Evolutionary conservation across 1,139 yeast genomes (phyloP), one percentile per base, ranked within the genome.

Genomic region (Trichomonascaceae sp.): DNA sequence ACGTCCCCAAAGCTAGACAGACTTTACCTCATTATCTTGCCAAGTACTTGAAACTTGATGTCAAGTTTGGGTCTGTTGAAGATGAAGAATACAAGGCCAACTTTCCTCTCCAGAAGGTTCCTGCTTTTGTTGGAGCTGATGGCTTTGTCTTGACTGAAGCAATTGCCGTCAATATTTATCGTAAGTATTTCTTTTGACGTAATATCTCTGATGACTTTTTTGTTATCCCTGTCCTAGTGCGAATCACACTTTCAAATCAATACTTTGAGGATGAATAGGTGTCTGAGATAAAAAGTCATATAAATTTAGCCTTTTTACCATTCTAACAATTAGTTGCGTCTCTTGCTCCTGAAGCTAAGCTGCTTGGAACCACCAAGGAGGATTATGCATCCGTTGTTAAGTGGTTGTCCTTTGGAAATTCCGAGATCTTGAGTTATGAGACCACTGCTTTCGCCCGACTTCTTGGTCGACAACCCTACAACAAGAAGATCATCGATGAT

Each of bases 161-260:
- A 61, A 78, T 87, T 68, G 96, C 98, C 58, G 77, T 91, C 68
- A 70, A 71, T 62, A 64, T 72, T 62, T 77, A 79, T 69, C 64
- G 74, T 68, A 66, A 63, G 72, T 66, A 22, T 22, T 22, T 24
- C 8, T 41, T 18, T 2, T 7, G 20, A 8, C 7, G 13, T 19
- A 20, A n/a, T 20, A 19, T 41, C 30, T 17, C 20, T 48, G 47
- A 43, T 36, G 44, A 43, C 45, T 49, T 45, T 22, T 50, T 51
- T 50, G 91, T 85, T 85, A 85, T 85, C 93, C 93, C 93, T 85
- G 93, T 85, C 93, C 85, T 84, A 85, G 85, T 71, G 79, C 64
- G 50, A 39, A 48, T 44, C 45, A 48, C 50, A 48, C 50, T 48
- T 48, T 48, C 50, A 39, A 19, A 24, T 24, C 32, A 19, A 49